Base-by-base conservation (phyloP, 2,329 filamentous ascomycete species). In the Dactylellina cionopaga region DNA sequence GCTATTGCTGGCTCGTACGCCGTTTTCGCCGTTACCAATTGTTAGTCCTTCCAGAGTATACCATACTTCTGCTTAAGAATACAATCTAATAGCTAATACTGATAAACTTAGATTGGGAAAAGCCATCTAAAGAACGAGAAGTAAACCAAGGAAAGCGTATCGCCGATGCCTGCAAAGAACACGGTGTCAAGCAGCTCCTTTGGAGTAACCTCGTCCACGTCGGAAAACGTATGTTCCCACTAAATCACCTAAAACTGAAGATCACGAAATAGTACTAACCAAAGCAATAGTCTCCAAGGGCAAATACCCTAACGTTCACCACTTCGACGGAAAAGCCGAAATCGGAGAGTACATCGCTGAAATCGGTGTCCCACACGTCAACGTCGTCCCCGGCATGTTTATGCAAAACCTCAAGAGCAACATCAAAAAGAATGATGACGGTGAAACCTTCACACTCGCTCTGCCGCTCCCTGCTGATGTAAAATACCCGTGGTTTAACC, bases 321-420 rank as follows among this genome's bases (percentile, higher is more conserved):
- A 85, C 74, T 88, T 88, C 70, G 86, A 88, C 78, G 80, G 78
- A 77, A 88, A 88, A 77, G 85, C 85, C 17, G 79, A 83, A 10
- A 82, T 85, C 0, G 85, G 87, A 74, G 75, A 81, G n/a, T 86
- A 88, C 76, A 83, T 87, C 47, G 82, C 84, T 15, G 63, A 75
- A 0, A 79, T 84, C 2, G 82, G 81, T 0, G 78, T 88, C 1
- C 82, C 83, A 0, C 81, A 80, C 9, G 83, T 85, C 0, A 87
- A 87, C 76, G 83, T 85, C 76, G 78, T 83, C n/a, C 83, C 85
- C 0, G 86, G 81, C 0, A 80, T 80, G 54, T 89, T 86, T 76
- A 87, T 87, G 84, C 78, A 82, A 75, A 87, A 86, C 76, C 78
- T 84, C 13, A 43, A 15, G n/a, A 41, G 35, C 22, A 41, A 31